Percentiles rank a stretch among this genome's conserved stretches.
Evolutionary conservation across 2,329 filamentous ascomycete genomes (phyloP).

Genomic region (Fusarium sp.): DNA sequence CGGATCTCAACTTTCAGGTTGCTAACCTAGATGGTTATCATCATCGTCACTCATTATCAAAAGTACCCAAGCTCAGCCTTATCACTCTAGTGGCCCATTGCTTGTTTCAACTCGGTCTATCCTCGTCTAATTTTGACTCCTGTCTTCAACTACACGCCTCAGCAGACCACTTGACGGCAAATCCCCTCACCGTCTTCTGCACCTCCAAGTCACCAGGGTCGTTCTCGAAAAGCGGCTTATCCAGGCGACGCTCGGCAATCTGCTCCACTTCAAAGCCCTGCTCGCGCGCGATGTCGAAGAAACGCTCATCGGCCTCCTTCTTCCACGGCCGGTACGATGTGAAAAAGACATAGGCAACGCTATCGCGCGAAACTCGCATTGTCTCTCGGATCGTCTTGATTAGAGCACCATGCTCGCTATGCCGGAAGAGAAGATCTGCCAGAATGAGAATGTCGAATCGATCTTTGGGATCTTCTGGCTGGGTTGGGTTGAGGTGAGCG

Average conservation of each 20-base stretch:
- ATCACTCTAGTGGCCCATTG: neutral
- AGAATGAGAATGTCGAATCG: conserved; percentile 86
- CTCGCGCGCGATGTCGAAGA: conserved; percentile 82
- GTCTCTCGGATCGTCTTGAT: conserved; percentile 78
- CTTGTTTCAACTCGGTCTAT: conserved; percentile 5
- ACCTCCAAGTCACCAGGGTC: conserved; percentile 87
- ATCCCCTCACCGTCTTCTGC: conserved; percentile 85
- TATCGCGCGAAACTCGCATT: conserved; percentile 66
- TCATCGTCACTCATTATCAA: conserved; percentile 33
- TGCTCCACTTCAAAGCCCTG: conserved; percentile 82
- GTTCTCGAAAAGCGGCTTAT: conserved; percentile 88
- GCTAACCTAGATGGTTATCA: neutral
- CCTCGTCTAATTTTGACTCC: neutral
- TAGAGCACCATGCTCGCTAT: conserved; percentile 85
- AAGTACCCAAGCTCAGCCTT: neutral
- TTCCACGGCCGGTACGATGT: conserved; percentile 95
- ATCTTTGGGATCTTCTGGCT: conserved; percentile 28
- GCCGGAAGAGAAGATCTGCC: conserved; percentile 91
- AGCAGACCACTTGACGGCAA: conserved; percentile 75
- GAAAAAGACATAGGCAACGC: conserved; percentile 88
- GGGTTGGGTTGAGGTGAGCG: conserved; percentile 61
- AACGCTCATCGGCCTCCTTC: conserved; percentile 83
- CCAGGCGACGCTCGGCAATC: conserved; percentile 84
- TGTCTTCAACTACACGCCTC: conserved; percentile 39
- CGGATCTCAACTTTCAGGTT: conserved; percentile 3